Conservation (phyloP, 257 asterid genomes). For the Fraxinus anomala region DNA sequence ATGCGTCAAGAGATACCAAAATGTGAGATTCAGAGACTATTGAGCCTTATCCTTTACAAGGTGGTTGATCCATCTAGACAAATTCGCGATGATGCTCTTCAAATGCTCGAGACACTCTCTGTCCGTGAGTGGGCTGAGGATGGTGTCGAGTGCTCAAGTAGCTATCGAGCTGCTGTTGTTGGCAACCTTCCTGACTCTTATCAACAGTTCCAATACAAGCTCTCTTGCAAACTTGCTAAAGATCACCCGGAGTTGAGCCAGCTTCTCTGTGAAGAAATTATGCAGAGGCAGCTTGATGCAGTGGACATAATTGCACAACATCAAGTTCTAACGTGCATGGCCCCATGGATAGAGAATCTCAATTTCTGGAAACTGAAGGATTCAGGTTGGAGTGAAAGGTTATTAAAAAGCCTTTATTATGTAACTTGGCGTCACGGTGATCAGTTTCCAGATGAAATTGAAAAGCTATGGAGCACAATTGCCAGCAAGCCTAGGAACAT, state of each 20-base stretch:
- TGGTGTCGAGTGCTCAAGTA: conserved; percentile 82
- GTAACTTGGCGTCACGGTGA: conserved; percentile 99
- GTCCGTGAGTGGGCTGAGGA: conserved; percentile 98
- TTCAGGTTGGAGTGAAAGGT: conserved; percentile 97
- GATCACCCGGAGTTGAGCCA: conserved; percentile 99
- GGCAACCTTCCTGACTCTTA: conserved; percentile 99
- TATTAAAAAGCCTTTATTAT: conserved; percentile 88
- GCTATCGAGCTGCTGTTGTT: conserved; percentile 97
- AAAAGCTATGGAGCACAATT: conserved; percentile 98
- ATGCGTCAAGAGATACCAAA: conserved; percentile 98
- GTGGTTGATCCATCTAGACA: conserved; percentile 99
- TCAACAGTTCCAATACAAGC: conserved; percentile 97
- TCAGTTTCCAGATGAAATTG: conserved; percentile 99
- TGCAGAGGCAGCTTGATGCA: conserved; percentile 99
- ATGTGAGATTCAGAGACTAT: conserved; percentile 95
- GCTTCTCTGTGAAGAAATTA: conserved; percentile 96
- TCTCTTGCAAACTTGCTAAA: conserved; percentile 98
- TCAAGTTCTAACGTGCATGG: conserved; percentile 99
- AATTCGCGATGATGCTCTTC: conserved; percentile 99
- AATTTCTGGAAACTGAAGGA: conserved; percentile 98
- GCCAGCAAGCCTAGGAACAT: conserved; percentile 96
- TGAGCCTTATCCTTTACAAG: conserved; percentile 96
- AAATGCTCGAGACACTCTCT: conserved; percentile 99
- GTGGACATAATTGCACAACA: conserved; percentile 99
- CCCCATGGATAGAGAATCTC: conserved; percentile 99